A percentile compares a stretch with the other conserved stretches of the same genome.
Evolutionary conservation across 2,329 filamentous ascomycete genomes (phyloP).

Genomic region (Passalora sequoiae): DNA sequence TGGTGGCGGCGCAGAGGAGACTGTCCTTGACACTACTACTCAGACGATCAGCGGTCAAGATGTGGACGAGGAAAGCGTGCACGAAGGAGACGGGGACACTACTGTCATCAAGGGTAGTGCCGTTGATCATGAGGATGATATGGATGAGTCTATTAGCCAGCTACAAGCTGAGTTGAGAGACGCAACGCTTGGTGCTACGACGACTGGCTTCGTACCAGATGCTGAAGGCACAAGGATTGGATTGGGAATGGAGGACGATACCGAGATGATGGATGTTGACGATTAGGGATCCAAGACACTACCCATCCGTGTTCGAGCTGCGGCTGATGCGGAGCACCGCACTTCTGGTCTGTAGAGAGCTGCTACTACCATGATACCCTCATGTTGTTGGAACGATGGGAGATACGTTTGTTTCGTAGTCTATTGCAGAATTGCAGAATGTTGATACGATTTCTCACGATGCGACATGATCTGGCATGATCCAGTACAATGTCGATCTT

Average conservation of each 20-base stretch:
- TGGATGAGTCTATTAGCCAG: slow-evolving; percentile 24
- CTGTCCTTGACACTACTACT: slow-evolving; percentile 25
- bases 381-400: no score
- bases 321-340: no score
- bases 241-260: slow-evolving; percentile 25
- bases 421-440: no score
- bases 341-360: no score
- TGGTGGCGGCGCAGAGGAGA: slow-evolving; percentile 31
- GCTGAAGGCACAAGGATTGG: slow-evolving; percentile 34
- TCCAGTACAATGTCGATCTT: no score
- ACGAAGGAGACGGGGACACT: slow-evolving; percentile 13
- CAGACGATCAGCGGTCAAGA: slow-evolving; percentile 15
- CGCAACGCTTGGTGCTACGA: slow-evolving; percentile 22
- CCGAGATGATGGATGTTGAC: slow-evolving; percentile 24
- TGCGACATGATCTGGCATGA: no score
- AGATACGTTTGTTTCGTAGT: no score
- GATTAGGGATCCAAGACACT: no score
- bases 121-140: slow-evolving; percentile 12
- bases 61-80: slow-evolving; percentile 12
- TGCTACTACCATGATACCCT: no score
- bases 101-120: slow-evolving; percentile 7
- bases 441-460: no score
- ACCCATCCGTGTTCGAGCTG: no score
- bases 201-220: slow-evolving; percentile 27
- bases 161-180: slow-evolving; percentile 27